Conservation (phyloP, 805 yeast genomes). For the Debaryomyces maramus region DNA sequence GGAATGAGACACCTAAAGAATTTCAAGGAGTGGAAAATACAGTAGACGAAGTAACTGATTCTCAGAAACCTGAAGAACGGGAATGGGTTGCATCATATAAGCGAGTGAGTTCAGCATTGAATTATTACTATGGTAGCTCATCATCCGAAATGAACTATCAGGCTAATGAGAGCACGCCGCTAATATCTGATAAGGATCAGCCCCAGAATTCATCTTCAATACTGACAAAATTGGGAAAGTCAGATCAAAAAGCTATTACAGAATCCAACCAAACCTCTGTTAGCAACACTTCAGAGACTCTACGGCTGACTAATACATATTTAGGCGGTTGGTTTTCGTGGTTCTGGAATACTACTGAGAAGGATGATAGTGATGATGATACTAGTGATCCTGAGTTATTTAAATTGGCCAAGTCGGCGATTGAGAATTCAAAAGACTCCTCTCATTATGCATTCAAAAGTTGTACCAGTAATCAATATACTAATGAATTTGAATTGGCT, state of each 20-base stretch:
- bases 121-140: background rate
- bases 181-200: background rate
- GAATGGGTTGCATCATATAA: conserved; percentile 9
- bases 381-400: conserved; percentile 26
- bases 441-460: conserved; percentile 35
- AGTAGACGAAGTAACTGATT: too few species aligned
- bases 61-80: background rate
- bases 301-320: background rate
- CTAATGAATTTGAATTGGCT: conserved; percentile 25
- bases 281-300: background rate
- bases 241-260: background rate
- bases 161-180: background rate
- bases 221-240: background rate
- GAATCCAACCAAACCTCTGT: background rate
- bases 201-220: background rate
- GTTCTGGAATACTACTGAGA: conserved; percentile 15
- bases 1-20: conserved; percentile 5
- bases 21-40: background rate
- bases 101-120: conserved; percentile 7
- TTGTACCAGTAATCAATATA: conserved; percentile 10
- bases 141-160: background rate
- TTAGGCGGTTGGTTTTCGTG: conserved; percentile 24
- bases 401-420: conserved; percentile 30
- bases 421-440: conserved; percentile 33
- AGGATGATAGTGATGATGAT: conserved; percentile 19